Conservation (phyloP, 768 basidiomycete species). For the Cystobasidium ongulense region DNA sequence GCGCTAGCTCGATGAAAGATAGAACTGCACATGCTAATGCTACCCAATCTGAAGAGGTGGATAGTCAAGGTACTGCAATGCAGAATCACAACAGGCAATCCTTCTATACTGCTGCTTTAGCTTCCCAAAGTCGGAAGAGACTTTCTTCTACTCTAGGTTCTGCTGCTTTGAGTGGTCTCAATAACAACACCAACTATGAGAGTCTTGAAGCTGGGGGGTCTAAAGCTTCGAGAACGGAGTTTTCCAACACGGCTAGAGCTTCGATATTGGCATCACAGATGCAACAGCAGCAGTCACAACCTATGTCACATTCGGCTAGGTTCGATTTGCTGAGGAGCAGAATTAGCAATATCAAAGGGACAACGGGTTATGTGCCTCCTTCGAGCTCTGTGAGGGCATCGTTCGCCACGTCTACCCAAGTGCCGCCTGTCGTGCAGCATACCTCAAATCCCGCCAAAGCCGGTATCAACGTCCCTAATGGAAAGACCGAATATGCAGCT, state of each 20-base stretch:
- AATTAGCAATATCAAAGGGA: conserved; percentile 19
- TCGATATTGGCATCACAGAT: not conserved
- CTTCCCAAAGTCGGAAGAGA: conserved; percentile 6
- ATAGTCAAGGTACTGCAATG: conserved; percentile 19
- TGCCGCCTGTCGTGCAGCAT: not conserved
- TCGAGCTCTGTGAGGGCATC: not conserved
- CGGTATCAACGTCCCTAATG: not conserved
- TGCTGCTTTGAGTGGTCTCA: not conserved
- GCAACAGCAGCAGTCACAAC: not conserved
- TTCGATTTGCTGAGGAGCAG: conserved; percentile 20
- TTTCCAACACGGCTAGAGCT: not conserved
- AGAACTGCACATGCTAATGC: not conserved
- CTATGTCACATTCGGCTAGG: not conserved
- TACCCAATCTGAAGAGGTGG: not conserved
- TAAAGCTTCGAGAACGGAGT: not conserved
- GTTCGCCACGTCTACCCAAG: not conserved
- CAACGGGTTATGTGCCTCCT: not conserved
- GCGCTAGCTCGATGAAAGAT: not conserved
- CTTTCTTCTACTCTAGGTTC: conserved; percentile 6
- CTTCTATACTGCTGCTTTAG: conserved; percentile 2
- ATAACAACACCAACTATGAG: not conserved
- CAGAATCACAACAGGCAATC: not conserved
- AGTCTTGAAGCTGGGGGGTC: not conserved
- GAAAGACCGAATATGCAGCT: not conserved
- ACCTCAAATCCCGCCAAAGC: not conserved